phyloP scores from a whole-genome alignment of 176 grass and related monocot species.

The Stipa capillata region DNA sequence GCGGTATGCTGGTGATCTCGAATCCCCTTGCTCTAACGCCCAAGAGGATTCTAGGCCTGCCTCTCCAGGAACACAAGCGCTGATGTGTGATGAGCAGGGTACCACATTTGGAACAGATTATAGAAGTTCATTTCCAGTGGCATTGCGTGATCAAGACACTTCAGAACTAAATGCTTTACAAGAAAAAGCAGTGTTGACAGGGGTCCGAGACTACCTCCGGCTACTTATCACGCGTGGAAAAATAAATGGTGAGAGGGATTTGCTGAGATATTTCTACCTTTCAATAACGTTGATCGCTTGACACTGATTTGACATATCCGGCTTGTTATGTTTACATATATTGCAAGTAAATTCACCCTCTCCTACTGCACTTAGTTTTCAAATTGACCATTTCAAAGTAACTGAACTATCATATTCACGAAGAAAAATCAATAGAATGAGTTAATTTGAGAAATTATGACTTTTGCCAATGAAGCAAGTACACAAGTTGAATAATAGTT shows the following conservation, averaged over 20 bases:
- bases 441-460: neutral
- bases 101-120: constrained; percentile 34
- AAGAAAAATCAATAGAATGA: neutral
- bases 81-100: constrained; percentile 64
- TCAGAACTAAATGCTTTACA: constrained; percentile 39
- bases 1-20: constrained; percentile 1
- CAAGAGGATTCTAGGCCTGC: constrained; percentile 45
- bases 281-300: neutral
- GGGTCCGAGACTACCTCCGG: constrained; percentile 45
- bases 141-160: constrained; percentile 35
- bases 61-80: constrained; percentile 60
- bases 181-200: constrained; percentile 50
- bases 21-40: constrained; percentile 17
- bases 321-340: neutral
- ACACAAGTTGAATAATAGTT: no score
- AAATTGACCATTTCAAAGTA: neutral
- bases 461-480: neutral
- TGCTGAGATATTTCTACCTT: neutral
- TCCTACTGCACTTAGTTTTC: neutral
- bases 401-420: neutral
- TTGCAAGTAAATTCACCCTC: neutral
- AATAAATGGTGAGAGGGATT: constrained; percentile 47
- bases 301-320: neutral
- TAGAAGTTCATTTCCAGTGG: constrained; percentile 20
- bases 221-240: constrained; percentile 44